Evolutionary conservation across 2,329 filamentous ascomycete genomes (phyloP), one percentile per base, ranked within the genome.

Genomic region (Anisogramma anomala): DNA sequence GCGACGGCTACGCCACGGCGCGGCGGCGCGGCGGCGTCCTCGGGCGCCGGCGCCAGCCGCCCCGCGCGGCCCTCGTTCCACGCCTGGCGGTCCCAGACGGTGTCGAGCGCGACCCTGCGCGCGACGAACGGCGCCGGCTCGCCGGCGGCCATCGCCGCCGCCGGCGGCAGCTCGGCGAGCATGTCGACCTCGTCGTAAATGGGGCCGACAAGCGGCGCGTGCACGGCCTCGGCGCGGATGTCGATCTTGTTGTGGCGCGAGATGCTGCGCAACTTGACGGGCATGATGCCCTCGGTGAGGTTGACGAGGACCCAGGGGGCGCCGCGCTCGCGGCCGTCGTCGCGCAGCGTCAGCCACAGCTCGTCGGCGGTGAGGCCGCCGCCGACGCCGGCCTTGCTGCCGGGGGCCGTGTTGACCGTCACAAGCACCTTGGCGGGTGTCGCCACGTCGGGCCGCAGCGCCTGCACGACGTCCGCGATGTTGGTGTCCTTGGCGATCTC

Each of bases 251-350:
- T 30, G 27, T 33, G 31, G 22, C 23, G 31, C 4, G 36, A 18
- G 11, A 19, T 32, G 22, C 32, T 35, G 25, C 3, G n/a, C 11
- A 41, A 23, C 18, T 27, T 19, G 8, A 45, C 26, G 38, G 34
- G 47, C 33, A 39, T 43, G 27, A 57, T 48, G 33, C 52, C 53
- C 41, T 49, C 46, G 37, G 58, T 34, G 13, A 42, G 30, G 36
- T 42, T 39, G 52, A 48, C 26, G 28, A 57, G 42, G 14, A 47
- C 37, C 66, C 65, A 67, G 6, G 59, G 49, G 39, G 66, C 54
- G 39, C 62, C 61, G 37, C 68, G 62, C 20, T 56, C 54, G 4
- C 37, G 37, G n/a, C 63, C 66, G 52, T 74, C 69, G 9, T 57
- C 56, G 4, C 52, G 52, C 36, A 74, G 59, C 27, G 63, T 59